Percentiles rank a stretch among this genome's conserved stretches.
Conservation (phyloP, 2,329 filamentous ascomycete genomes). For the Juglanconis oblonga region DNA sequence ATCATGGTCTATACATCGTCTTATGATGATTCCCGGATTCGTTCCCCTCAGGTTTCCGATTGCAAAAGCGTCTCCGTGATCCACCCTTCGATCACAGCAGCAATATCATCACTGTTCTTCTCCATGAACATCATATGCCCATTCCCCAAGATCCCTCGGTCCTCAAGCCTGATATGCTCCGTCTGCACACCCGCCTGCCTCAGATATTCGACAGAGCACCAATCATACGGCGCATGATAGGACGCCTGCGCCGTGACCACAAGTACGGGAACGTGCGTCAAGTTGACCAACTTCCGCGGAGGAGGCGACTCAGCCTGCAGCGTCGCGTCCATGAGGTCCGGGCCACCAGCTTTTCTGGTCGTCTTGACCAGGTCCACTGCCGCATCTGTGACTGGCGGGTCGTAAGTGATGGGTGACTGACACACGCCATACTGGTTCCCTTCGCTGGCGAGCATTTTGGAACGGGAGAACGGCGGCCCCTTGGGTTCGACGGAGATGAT, state of each 20-base stretch:
- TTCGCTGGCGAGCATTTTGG: background rate
- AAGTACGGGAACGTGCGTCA: constrained; percentile 33
- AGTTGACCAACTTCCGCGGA: constrained; percentile 34
- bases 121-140: constrained; percentile 49
- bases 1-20: no score
- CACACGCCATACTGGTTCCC: background rate
- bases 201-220: constrained; percentile 38
- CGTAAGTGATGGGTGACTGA: background rate
- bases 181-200: constrained; percentile 37
- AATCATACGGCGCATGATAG: constrained; percentile 45
- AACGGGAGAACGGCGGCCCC: constrained; percentile 44
- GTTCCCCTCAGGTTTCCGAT: no score
- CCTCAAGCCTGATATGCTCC: constrained; percentile 34
- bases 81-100: background rate
- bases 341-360: constrained; percentile 23
- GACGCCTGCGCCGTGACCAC: constrained; percentile 41
- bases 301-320: constrained; percentile 34
- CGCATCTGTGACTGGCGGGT: constrained; percentile 37
- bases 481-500: constrained; percentile 51
- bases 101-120: constrained; percentile 42
- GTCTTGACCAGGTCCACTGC: constrained; percentile 31
- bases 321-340: constrained; percentile 25
- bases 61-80: background rate
- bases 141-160: constrained; percentile 40
- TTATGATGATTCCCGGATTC: no score